phyloP scores from a whole-genome alignment of 176 grass and related monocot genomes.

The Oryza rufipogon region DNA sequence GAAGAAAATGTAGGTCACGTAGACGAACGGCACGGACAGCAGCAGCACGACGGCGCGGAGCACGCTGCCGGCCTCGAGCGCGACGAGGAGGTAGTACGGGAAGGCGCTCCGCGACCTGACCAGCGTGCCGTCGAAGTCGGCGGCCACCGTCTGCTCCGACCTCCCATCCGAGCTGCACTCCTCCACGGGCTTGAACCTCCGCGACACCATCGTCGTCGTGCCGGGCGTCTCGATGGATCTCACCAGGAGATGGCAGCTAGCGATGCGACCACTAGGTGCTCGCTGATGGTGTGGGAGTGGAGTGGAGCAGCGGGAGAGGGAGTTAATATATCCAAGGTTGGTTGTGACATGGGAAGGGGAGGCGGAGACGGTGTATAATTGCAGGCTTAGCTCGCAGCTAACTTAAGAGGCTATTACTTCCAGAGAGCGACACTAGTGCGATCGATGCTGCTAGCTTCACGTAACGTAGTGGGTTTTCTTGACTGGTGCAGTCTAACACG shows the following conservation, averaged over 20 bases:
- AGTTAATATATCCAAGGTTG: constrained; percentile 50
- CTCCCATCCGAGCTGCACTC: constrained; percentile 72
- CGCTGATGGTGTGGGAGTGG: constrained; percentile 14
- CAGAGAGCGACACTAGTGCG: constrained; percentile 42
- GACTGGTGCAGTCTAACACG: not conserved
- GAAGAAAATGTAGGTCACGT: constrained; percentile 81
- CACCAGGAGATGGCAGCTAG: not conserved
- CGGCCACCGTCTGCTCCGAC: constrained; percentile 73
- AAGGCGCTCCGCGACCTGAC: constrained; percentile 80
- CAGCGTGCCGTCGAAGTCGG: constrained; percentile 95
- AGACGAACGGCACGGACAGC: constrained; percentile 76
- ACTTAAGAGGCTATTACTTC: constrained; percentile 71
- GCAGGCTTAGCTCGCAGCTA: constrained; percentile 49
- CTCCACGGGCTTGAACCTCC: constrained; percentile 72
- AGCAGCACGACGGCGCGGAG: constrained; percentile 74
- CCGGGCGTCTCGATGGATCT: not conserved
- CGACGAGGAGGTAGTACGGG: constrained; percentile 93
- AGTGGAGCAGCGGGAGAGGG: constrained; percentile 32
- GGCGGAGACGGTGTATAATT: constrained; percentile 62
- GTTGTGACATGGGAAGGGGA: constrained; percentile 12
- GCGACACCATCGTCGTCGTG: constrained; percentile 41
- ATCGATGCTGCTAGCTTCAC: not conserved
- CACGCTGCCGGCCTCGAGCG: constrained; percentile 90
- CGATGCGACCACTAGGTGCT: not conserved
- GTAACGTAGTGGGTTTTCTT: constrained; percentile 6